Evolutionary conservation across 2,329 filamentous ascomycete genomes (phyloP).

Genomic region (Aspergillus sp.): DNA sequence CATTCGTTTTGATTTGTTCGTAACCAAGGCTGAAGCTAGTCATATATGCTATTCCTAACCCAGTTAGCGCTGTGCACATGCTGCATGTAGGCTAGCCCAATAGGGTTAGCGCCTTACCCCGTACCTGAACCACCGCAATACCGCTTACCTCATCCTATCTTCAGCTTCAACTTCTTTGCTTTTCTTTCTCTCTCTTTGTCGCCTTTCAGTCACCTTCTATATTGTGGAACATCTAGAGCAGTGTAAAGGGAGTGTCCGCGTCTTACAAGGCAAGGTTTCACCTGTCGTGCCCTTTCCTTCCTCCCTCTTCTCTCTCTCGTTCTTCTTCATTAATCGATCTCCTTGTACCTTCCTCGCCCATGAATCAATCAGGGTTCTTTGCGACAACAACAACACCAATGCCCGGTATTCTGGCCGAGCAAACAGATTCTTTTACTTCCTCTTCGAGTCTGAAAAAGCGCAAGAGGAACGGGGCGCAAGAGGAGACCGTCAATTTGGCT

Average conservation of each 20-base stretch:
- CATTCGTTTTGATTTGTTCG: no score
- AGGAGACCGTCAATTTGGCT: constrained; percentile 8
- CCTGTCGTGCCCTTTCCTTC: not conserved
- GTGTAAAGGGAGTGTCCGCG: no score
- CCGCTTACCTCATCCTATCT: not conserved
- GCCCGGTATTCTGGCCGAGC: constrained; percentile 6
- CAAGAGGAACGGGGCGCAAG: constrained; percentile 14
- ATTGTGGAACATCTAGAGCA: not conserved
- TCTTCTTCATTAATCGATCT: not conserved
- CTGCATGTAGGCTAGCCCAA: not conserved
- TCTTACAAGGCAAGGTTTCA: no score
- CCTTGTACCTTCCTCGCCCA: not conserved
- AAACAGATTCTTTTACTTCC: not conserved
- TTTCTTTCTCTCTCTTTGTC: not conserved
- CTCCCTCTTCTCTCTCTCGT: not conserved
- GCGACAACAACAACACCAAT: constrained; percentile 5
- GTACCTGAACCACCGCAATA: not conserved
- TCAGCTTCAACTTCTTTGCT: not conserved
- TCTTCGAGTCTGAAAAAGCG: constrained; percentile 16
- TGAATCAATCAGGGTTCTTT: constrained; percentile 3
- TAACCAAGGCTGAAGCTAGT: no score
- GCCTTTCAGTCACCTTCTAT: not conserved
- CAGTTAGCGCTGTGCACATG: not conserved
- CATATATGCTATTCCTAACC: no score
- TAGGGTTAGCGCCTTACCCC: not conserved